Base-by-base conservation (phyloP, 129 eudicot genomes). In the Kitagawia praeruptora region DNA sequence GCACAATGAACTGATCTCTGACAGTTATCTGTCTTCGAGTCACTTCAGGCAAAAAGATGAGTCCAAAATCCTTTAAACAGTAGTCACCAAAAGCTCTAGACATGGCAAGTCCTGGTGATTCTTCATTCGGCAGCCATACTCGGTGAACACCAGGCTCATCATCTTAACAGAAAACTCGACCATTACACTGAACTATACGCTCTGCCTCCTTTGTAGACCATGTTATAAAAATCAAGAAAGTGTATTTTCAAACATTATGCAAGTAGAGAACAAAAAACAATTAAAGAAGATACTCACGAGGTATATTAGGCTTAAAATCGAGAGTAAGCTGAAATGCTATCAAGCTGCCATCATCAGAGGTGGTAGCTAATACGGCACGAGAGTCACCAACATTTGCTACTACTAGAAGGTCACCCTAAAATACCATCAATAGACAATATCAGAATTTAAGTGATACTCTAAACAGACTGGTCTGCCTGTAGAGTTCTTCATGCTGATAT, bases 111-210 rank as follows among this genome's bases (percentile, higher is more conserved):
- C 98, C 98, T 3, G 98, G 98, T 0, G 88, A 84, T 49, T 91
- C 96, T 81, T 87, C 92, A 44, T 90, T 67, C 16, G 98, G 98
- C 69, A 89, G 85, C 98, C 98, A 94, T 72, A 94, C 85, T 58
- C 97, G 78, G 82, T 94, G 92, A 61, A 94, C 88, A 67, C 98
- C 96, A 2, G 98, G 97, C 86, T 94, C 98, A 51, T 94, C 97
- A 8, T 84, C 85, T 75, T 91, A 78, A 79, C 93, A 88, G 81
- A 87, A 91, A 18, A 94, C 93, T 39, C 98, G 88, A 28, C 98
- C 98, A 7, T 83, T 88, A 81, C 91, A 87, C 87, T 94, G 89
- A 9, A 63, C 44, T 88, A 91, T 94, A 53, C 98, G 80, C 86
- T 91, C 97, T 23, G 86, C 83, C 82, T 94, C 97, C 89, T 89